Evolutionary conservation across 2,329 filamentous ascomycete species (phyloP).

Genomic region (Herpotrichia juniperi): DNA sequence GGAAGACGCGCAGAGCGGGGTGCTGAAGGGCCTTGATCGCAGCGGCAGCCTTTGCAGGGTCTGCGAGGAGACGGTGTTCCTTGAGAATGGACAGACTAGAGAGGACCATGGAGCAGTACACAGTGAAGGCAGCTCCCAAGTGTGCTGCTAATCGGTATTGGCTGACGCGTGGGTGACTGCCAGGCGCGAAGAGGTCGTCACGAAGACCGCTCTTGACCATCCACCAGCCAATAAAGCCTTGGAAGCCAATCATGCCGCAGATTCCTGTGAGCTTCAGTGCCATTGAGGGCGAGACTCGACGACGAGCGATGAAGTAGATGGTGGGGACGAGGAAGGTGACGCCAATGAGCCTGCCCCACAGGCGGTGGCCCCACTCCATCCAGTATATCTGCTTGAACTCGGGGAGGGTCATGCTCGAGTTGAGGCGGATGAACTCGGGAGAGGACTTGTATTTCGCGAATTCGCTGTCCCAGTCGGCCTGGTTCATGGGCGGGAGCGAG

Average conservation of each 20-base stretch:
- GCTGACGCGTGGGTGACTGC: constrained; percentile 87
- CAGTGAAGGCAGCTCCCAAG: constrained; percentile 86
- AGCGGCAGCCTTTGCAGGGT: constrained; percentile 67
- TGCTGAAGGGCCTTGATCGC: constrained; percentile 65
- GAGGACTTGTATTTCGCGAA: constrained; percentile 92
- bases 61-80: constrained; percentile 71
- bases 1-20: constrained; percentile 74
- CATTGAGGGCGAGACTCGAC: constrained; percentile 79
- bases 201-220: constrained; percentile 98
- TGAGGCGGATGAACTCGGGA: constrained; percentile 90
- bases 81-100: constrained; percentile 85
- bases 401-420: constrained; percentile 87
- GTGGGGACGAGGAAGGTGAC: constrained; percentile 88
- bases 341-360: constrained; percentile 93
- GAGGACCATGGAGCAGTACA: constrained; percentile 93
- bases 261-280: constrained; percentile 80
- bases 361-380: constrained; percentile 97
- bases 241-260: constrained; percentile 87
- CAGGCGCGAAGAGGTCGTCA: constrained; percentile 92
- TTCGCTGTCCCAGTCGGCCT: constrained; percentile 86
- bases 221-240: constrained; percentile 97
- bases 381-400: constrained; percentile 99
- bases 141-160: constrained; percentile 94
- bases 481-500: constrained; percentile 79
- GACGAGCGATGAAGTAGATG: constrained; percentile 82